Evolutionary conservation across 2,329 filamentous ascomycete species (phyloP).

Genomic region (Aspergillus candidus): DNA sequence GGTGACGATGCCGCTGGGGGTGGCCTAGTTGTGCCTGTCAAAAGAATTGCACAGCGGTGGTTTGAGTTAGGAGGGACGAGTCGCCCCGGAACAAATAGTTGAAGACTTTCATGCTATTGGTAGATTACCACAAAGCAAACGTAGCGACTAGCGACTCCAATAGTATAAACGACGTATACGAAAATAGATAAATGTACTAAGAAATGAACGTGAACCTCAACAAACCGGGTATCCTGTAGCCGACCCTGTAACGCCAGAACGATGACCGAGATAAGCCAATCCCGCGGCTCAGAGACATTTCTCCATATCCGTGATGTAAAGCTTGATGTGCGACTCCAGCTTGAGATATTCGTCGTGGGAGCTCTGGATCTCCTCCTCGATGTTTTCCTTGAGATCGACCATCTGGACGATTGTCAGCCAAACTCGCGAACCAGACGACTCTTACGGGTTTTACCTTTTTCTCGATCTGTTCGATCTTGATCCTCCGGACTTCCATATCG

Average conservation of each 20-base stretch:
- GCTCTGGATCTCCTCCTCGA: slow-evolving; percentile 85
- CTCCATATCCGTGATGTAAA: slow-evolving; percentile 99
- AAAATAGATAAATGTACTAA: too few relatives aligned
- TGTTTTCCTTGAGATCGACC: slow-evolving; percentile 94
- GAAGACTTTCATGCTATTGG: not conserved
- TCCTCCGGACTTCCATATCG: slow-evolving; percentile 84
- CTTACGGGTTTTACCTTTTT: slow-evolving; percentile 67
- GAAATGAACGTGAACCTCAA: slow-evolving; percentile 15
- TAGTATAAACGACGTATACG: slow-evolving; percentile 3
- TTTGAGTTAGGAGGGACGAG: slow-evolving; percentile 50
- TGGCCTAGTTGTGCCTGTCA: slow-evolving; percentile 54
- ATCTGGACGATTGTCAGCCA: slow-evolving; percentile 55
- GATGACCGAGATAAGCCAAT: slow-evolving; percentile 11
- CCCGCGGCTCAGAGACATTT: slow-evolving; percentile 58
- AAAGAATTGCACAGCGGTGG: slow-evolving; percentile 58
- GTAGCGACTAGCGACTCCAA: slow-evolving; percentile 5
- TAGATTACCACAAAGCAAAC: too few relatives aligned
- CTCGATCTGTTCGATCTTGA: slow-evolving; percentile 96
- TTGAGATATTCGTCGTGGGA: slow-evolving; percentile 94
- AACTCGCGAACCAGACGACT: not conserved
- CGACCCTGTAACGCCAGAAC: slow-evolving; percentile 32
- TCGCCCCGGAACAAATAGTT: slow-evolving; percentile 4
- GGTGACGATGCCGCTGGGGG: slow-evolving; percentile 50
- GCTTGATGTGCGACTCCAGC: slow-evolving; percentile 92
- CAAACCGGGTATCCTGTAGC: slow-evolving; percentile 37